These are phyloP conservation scores for Lachnellula willkommii DNA, from an alignment of 2,329 filamentous ascomycete genomes.

Conservation along the genomic window DNA sequence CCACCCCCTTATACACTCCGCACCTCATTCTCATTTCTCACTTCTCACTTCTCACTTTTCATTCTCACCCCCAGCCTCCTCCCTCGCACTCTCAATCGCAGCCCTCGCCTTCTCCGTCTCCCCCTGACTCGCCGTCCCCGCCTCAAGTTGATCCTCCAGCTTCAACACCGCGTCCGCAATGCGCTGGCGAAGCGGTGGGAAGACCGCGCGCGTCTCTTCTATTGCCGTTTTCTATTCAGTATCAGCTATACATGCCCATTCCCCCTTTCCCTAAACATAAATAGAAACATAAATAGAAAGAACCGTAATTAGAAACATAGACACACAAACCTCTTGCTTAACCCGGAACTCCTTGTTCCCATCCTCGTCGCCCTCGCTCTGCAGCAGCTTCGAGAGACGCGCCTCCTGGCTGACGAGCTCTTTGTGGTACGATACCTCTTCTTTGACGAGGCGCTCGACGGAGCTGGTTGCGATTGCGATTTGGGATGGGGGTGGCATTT, in stretches of 20 bases:
- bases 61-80: constrained; percentile 26
- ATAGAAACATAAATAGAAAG: too few relatives aligned
- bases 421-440: constrained; percentile 84
- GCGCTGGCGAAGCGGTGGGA: constrained; percentile 65
- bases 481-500: constrained; percentile 71
- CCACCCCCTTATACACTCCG: background rate
- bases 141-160: constrained; percentile 71
- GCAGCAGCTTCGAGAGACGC: constrained; percentile 56
- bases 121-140: constrained; percentile 48
- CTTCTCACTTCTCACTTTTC: background rate
- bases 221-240: constrained; percentile 45
- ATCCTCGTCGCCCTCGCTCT: constrained; percentile 48
- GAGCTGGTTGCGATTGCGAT: constrained; percentile 76
- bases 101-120: constrained; percentile 42
- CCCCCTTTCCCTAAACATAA: background rate
- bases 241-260: background rate
- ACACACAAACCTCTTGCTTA: constrained; percentile 71
- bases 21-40: background rate
- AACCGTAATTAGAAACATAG: background rate
- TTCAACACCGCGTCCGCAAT: constrained; percentile 67
- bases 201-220: constrained; percentile 82
- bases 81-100: constrained; percentile 46
- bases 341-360: constrained; percentile 73
- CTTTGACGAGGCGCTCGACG: constrained; percentile 80
- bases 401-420: constrained; percentile 72